Base-by-base conservation (phyloP, 192 early-diverging fungal genomes). In the Geranomyces michiganensis region DNA sequence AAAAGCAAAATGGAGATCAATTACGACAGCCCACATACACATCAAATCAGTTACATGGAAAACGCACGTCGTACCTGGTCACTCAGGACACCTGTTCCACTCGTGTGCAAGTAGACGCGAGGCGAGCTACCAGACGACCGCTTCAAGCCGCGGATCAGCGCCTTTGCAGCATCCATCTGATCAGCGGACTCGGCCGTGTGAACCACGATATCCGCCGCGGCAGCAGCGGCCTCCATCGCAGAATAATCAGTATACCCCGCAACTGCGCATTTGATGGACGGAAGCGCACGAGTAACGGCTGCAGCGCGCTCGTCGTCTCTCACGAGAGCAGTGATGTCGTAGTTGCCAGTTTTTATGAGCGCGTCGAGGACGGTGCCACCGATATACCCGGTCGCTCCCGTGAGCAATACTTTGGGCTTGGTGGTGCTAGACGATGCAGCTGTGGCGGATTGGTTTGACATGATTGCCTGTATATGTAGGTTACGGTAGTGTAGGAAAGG, bases 101-200 rank as follows among this genome's bases (percentile, higher is more conserved):
- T 62, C n/a, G 70, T 71, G 46, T 79, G 73, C 21, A 74, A 31
- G 5, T 68, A 41, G 6, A 67, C 31, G 27, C 30, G 62, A 14
- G 4, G 21, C 29, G 26, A n/a, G 15, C 36, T 21, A 10, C 32
- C 61, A 29, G 62, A 17, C 15, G 15, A 19, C 5, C 10, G 5
- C 48, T 60, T 29, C 60, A 78, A 24, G 4, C 76, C 76, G 0
- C 44, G 24, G 8, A 76, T 21, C 32, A 80, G 71, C 17, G 79
- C 75, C 29, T 71, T 68, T 14, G 72, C 71, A 3, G 67, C 56
- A 21, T 27, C 46, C 14, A 78, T 6, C 51, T 80, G 71, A 49
- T 80, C 79, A 4, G 69, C 79, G 6, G 51, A 53, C 30, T 80
- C 75, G 14, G 79, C 79, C 8, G 71, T 47, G 63, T 80, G 65